A percentile compares a stretch with the other conserved stretches of the same genome.
Evolutionary conservation across 1,139 yeast species (phyloP).

Genomic region (Geotrichum fermentans): DNA sequence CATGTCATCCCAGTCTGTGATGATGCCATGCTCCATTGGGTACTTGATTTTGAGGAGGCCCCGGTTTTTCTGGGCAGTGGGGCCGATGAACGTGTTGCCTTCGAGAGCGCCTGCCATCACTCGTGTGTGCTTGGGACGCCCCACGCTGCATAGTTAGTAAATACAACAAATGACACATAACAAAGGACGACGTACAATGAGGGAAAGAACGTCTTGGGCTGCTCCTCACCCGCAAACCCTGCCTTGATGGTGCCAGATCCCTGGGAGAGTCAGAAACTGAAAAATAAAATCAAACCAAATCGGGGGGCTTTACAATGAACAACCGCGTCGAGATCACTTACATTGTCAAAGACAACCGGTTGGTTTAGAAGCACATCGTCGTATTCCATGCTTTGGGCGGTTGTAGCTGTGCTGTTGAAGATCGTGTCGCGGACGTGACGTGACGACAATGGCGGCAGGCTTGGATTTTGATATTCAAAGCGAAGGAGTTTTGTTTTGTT

Average conservation of each 20-base stretch:
- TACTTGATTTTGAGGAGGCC: constrained; percentile 66
- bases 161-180: constrained; percentile 24
- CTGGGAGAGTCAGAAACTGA: too few relatives aligned
- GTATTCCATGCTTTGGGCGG: constrained; percentile 30
- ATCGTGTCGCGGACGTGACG: background rate
- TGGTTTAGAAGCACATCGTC: constrained; percentile 54
- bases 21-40: constrained; percentile 78
- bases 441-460: too few relatives aligned
- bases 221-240: constrained; percentile 90
- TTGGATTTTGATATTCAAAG: too few relatives aligned
- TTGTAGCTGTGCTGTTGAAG: background rate
- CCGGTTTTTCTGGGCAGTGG: constrained; percentile 64
- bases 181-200: constrained; percentile 37
- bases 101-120: constrained; percentile 79
- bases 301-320: background rate
- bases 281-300: too few relatives aligned
- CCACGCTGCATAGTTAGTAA: constrained; percentile 50
- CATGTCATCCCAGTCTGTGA: constrained; percentile 85
- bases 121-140: constrained; percentile 77
- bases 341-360: constrained; percentile 84
- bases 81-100: constrained; percentile 64
- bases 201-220: constrained; percentile 57
- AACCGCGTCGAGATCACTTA: constrained; percentile 22
- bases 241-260: constrained; percentile 89
- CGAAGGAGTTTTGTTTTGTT: too few relatives aligned